Evolutionary conservation across 768 basidiomycete genomes (phyloP).

Genomic region (Infundibulicybe gibba): DNA sequence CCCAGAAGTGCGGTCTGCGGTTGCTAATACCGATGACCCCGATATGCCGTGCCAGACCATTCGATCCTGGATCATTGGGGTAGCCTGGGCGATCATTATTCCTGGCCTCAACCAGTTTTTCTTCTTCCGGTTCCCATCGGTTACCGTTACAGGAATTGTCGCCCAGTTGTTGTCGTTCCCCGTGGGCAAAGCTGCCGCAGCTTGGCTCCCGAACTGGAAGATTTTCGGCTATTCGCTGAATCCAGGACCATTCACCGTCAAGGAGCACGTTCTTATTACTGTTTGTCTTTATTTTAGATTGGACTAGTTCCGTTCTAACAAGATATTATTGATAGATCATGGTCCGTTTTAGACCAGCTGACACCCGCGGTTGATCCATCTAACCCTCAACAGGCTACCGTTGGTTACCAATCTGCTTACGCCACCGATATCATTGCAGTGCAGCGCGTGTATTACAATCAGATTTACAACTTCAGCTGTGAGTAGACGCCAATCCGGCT

Average conservation of each 20-base stretch:
- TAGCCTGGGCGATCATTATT: conserved; percentile 51
- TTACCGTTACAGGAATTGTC: conserved; percentile 43
- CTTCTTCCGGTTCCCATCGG: conserved; percentile 48
- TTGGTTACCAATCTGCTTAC: conserved; percentile 60
- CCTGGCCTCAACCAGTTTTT: conserved; percentile 54
- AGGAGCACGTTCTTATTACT: conserved; percentile 67
- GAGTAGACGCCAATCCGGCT: conserved; percentile 9
- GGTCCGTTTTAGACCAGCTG: conserved; percentile 26
- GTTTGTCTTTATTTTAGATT: conserved; percentile 21
- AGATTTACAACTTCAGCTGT: conserved; percentile 59
- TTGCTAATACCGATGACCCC: conserved; percentile 64
- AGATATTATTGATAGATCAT: conserved; percentile 20
- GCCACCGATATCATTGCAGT: conserved; percentile 72
- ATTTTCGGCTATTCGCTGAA: conserved; percentile 64
- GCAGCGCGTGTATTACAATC: conserved; percentile 62
- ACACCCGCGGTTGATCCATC: not conserved
- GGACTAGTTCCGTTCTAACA: not conserved
- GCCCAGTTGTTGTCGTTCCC: conserved; percentile 74
- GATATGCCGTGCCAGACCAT: conserved; percentile 52
- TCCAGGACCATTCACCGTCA: conserved; percentile 74
- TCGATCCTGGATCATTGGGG: conserved; percentile 49
- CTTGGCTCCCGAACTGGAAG: conserved; percentile 46
- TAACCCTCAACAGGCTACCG: conserved; percentile 41
- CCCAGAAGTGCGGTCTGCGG: conserved; percentile 69
- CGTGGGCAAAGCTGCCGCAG: conserved; percentile 55